These are phyloP conservation scores for Amphibolis antarctica DNA, from an alignment of 106 monocot species.

Conservation along the genomic window DNA sequence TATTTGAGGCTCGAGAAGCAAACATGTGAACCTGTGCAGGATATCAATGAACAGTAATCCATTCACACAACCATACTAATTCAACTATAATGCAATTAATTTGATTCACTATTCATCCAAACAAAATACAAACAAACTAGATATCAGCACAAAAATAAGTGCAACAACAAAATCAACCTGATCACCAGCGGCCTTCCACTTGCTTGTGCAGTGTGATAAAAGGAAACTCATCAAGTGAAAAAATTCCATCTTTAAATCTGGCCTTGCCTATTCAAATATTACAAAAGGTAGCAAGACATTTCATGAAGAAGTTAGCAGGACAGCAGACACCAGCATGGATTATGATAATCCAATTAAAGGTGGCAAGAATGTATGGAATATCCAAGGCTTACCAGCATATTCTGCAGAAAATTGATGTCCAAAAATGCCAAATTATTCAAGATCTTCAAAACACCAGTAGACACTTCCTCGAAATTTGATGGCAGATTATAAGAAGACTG, in stretches of 20 bases:
- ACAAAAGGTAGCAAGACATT: neutral
- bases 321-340: neutral
- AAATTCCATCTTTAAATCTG: constrained; percentile 95
- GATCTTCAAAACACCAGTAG: constrained; percentile 86
- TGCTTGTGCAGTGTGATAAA: constrained; percentile 77
- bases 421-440: constrained; percentile 81
- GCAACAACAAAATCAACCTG: constrained; percentile 36
- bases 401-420: constrained; percentile 64
- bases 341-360: neutral
- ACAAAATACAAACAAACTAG: neutral
- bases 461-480: constrained; percentile 93
- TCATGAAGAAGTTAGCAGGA: neutral
- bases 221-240: constrained; percentile 98
- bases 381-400: constrained; percentile 60
- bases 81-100: too few relatives aligned
- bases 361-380: neutral
- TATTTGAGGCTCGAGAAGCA: too few relatives aligned
- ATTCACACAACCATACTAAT: too few relatives aligned
- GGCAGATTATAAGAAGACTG: constrained; percentile 69
- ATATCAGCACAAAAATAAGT: neutral
- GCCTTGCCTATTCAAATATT: constrained; percentile 29
- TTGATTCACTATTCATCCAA: too few relatives aligned
- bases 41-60: too few relatives aligned
- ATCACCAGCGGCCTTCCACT: constrained; percentile 81
- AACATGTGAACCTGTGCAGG: too few relatives aligned